phyloP scores from a whole-genome alignment of 257 asterid genomes.

The Eucommia ulmoides region DNA sequence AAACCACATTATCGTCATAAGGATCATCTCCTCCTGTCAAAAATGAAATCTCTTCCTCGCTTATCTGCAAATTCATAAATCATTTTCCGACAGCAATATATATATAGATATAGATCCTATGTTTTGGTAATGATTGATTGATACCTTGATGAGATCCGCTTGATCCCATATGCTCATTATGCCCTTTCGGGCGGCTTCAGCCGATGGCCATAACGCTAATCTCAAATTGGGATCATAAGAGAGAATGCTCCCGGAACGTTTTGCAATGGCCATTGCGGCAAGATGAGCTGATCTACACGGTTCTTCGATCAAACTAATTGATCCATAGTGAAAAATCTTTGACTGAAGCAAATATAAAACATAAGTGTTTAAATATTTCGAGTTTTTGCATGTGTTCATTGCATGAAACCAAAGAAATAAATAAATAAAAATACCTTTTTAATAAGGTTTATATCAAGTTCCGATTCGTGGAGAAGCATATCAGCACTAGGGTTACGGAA shows the following conservation, averaged over 20 bases:
- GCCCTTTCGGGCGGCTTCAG: slow-evolving; percentile 65
- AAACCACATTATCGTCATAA: slow-evolving; percentile 54
- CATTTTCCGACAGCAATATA: no score
- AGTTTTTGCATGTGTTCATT: background rate
- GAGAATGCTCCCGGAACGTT: slow-evolving; percentile 63
- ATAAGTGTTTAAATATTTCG: slow-evolving; percentile 7
- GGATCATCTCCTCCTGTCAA: slow-evolving; percentile 65
- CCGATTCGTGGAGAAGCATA: slow-evolving; percentile 65
- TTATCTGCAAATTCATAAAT: slow-evolving; percentile 40
- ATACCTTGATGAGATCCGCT: slow-evolving; percentile 87
- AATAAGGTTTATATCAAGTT: slow-evolving; percentile 55
- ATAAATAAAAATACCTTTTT: slow-evolving; percentile 41
- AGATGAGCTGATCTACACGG: slow-evolving; percentile 80
- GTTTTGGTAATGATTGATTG: no score
- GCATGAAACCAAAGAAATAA: slow-evolving; percentile 1
- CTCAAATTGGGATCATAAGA: slow-evolving; percentile 93
- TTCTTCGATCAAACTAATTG: slow-evolving; percentile 81
- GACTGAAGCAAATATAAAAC: slow-evolving; percentile 47
- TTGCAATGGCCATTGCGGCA: slow-evolving; percentile 72
- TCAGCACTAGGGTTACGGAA: slow-evolving; percentile 92
- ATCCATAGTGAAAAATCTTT: slow-evolving; percentile 76
- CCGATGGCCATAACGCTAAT: slow-evolving; percentile 87
- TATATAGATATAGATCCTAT: no score
- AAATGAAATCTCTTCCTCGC: slow-evolving; percentile 80
- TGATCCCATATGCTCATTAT: slow-evolving; percentile 73